These are phyloP conservation scores for Ogataea chonburiensis DNA, from an alignment of 805 yeast genomes.

Conservation along the genomic window DNA sequence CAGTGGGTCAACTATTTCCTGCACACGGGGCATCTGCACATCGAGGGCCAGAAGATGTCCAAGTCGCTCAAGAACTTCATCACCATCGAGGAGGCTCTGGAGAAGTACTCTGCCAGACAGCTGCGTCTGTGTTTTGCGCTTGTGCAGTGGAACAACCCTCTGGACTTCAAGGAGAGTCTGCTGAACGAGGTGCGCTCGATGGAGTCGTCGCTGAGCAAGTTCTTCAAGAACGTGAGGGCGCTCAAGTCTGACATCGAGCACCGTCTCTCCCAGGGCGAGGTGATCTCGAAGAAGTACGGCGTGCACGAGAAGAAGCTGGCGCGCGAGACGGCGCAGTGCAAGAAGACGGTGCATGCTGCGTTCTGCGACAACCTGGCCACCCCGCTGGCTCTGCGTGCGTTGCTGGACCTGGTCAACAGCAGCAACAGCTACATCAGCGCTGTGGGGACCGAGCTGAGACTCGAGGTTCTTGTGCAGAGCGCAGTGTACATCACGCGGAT, in stretches of 20 bases:
- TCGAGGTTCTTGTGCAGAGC: slow-evolving; percentile 64
- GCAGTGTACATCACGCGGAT: slow-evolving; percentile 72
- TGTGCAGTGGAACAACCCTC: slow-evolving; percentile 87
- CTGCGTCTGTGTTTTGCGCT: slow-evolving; percentile 87
- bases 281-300: slow-evolving; percentile 62
- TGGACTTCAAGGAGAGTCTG: slow-evolving; percentile 86
- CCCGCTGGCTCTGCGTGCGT: slow-evolving; percentile 64
- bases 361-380: slow-evolving; percentile 88
- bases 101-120: slow-evolving; percentile 71
- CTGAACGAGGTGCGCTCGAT: slow-evolving; percentile 71
- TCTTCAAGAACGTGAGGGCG: slow-evolving; percentile 86
- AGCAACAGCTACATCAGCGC: slow-evolving; percentile 69
- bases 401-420: slow-evolving; percentile 67
- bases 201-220: slow-evolving; percentile 76
- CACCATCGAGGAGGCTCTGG: slow-evolving; percentile 87
- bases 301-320: slow-evolving; percentile 52
- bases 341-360: slow-evolving; percentile 64
- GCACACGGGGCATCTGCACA: slow-evolving; percentile 97
- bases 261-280: slow-evolving; percentile 44
- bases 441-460: slow-evolving; percentile 49
- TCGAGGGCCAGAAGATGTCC: slow-evolving; percentile 98
- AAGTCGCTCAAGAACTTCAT: slow-evolving; percentile 93
- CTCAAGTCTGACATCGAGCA: slow-evolving; percentile 64
- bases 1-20: slow-evolving; percentile 98
- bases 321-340: slow-evolving; percentile 44